Conservation (phyloP, 2,329 filamentous ascomycete genomes). For the Colletotrichum chlorophyti region DNA sequence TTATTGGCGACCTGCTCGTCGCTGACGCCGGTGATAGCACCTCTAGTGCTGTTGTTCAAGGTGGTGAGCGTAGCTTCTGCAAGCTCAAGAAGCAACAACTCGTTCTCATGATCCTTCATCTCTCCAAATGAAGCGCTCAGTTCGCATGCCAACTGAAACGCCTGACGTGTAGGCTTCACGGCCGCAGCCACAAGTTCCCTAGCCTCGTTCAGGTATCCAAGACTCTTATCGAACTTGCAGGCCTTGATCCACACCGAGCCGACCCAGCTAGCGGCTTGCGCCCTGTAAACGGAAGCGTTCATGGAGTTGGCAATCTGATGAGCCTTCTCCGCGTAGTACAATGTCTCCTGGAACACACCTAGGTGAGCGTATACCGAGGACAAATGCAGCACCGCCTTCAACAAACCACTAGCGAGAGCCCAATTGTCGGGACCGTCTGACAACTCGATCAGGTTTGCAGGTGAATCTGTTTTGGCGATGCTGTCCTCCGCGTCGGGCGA, state of each 20-base stretch:
- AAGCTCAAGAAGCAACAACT: constrained; percentile 49
- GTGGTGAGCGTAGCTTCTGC: constrained; percentile 52
- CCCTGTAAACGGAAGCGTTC: constrained; percentile 64
- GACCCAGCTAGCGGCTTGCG: constrained; percentile 61
- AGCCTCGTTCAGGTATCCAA: constrained; percentile 60
- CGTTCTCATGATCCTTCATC: constrained; percentile 51
- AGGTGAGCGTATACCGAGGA: constrained; percentile 82
- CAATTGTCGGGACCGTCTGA: constrained; percentile 70
- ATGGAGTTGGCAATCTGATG: constrained; percentile 77
- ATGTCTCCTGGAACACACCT: constrained; percentile 85
- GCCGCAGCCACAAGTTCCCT: constrained; percentile 53
- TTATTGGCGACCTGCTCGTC: constrained; percentile 43
- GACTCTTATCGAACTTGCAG: constrained; percentile 65
- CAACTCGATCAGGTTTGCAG: constrained; percentile 49
- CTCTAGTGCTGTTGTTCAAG: constrained; percentile 12
- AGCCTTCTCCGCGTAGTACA: constrained; percentile 87
- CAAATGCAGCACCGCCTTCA: constrained; percentile 74
- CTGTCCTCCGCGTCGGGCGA: constrained; percentile 12
- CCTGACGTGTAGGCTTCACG: constrained; percentile 50
- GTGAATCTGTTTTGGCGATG: not conserved
- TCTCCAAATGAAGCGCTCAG: constrained; percentile 63
- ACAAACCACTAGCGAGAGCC: constrained; percentile 77
- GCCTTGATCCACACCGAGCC: constrained; percentile 63
- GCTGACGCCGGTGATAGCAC: constrained; percentile 7
- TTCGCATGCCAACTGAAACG: constrained; percentile 58